Conservation (phyloP, 2,329 filamentous ascomycete species). For the Seiridium cupressi region DNA sequence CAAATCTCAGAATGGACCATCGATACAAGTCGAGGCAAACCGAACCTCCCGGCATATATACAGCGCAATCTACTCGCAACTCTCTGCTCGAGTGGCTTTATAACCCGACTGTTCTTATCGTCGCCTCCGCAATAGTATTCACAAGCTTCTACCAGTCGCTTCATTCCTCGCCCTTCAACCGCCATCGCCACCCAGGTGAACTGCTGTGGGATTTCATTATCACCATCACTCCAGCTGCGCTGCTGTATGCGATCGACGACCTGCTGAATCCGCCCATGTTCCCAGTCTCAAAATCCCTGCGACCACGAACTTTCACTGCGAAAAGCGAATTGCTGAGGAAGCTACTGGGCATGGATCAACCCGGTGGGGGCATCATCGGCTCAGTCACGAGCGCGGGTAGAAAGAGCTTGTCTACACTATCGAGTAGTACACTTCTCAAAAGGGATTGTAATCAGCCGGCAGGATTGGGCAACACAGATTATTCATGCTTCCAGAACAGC, state of each 20-base stretch:
- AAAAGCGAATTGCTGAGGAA: slow-evolving; percentile 66
- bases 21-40: slow-evolving; percentile 27
- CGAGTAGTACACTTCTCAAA: slow-evolving; percentile 41
- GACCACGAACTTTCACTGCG: slow-evolving; percentile 44
- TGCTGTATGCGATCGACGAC: slow-evolving; percentile 57
- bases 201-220: slow-evolving; percentile 63
- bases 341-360: slow-evolving; percentile 57
- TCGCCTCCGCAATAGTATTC: slow-evolving; percentile 30
- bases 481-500: slow-evolving; percentile 98
- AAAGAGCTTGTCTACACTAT: slow-evolving; percentile 52
- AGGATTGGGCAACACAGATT: slow-evolving; percentile 87
- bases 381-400: slow-evolving; percentile 58
- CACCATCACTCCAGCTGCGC: slow-evolving; percentile 50
- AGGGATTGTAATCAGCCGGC: slow-evolving; percentile 45
- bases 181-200: slow-evolving; percentile 36
- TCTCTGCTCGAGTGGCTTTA: slow-evolving; percentile 29
- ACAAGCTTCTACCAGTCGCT: slow-evolving; percentile 34
- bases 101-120: slow-evolving; percentile 33
- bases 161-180: slow-evolving; percentile 22
- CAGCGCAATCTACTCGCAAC: slow-evolving; percentile 17
- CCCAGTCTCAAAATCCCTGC: slow-evolving; percentile 32
- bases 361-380: slow-evolving; percentile 48
- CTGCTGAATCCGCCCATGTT: slow-evolving; percentile 50
- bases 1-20: slow-evolving; percentile 34
- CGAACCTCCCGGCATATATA: slow-evolving; percentile 23